Base-by-base conservation (phyloP, 1,139 yeast genomes). In the Pichia sp. region DNA sequence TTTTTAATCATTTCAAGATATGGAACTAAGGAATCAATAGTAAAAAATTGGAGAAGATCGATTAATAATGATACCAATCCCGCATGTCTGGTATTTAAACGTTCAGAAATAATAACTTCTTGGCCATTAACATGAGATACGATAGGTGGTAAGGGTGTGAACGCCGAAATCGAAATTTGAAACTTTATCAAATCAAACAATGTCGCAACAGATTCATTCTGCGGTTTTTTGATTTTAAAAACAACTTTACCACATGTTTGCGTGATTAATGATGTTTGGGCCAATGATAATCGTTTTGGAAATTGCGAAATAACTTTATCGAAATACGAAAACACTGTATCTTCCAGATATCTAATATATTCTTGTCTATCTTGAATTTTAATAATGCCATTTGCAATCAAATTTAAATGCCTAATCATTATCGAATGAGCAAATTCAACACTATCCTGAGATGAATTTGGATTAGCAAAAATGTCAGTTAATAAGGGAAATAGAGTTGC, bases 371-470 rank as follows among this genome's bases (percentile, higher is more conserved):
- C n/a, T n/a, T n/a, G n/a, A n/a, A n/a, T n/a, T n/a, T n/a, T n/a
- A n/a, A n/a, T n/a, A n/a, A n/a, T n/a, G n/a, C n/a, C n/a, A n/a
- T n/a, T n/a, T n/a, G n/a, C n/a, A n/a, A n/a, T n/a, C n/a, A 24
- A 24, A 24, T 40, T 30, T 8, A 47, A 37, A 29, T 37, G 35
- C 70, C 74, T 41, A 73, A 84, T 65, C 51, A 82, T 65, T 0
- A 82, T 85, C 0, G 89, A 79, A 57, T 85, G 94, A 1, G 82
- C 71, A 0, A 83, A 77, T 57, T 84, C 94, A 5, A 80, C 62
- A 4, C 28, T 34, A 6, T 80, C 52, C 8, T 72, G 72, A 39
- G 53, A 52, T n/a, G 52, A 47, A 1, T 32, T 31, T 11, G 16
- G 24, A 6, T n/a, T 10, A 11, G 23, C 26, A 5, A 40, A 23